phyloP scores from a whole-genome alignment of 345 rosid genomes.

The Populus tremula region DNA sequence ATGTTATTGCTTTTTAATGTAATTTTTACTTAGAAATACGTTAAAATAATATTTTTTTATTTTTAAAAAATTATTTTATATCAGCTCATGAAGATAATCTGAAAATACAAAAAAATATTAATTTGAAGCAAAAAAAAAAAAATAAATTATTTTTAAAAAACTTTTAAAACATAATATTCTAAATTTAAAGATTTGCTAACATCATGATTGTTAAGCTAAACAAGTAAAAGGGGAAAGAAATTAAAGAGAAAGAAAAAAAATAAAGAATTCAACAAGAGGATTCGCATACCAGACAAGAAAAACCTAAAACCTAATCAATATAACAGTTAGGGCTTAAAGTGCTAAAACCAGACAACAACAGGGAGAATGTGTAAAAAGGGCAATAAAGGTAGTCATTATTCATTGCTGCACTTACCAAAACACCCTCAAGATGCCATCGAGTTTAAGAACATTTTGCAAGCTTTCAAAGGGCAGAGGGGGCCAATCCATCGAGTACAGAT shows the following conservation, averaged over 20 bases:
- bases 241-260: not conserved
- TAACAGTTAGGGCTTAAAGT: not conserved
- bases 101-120: too few species aligned
- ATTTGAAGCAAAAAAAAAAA: too few species aligned
- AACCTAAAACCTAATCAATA: not conserved
- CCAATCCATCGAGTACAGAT: not conserved
- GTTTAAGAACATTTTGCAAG: not conserved
- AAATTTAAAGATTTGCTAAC: not conserved
- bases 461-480: not conserved
- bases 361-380: not conserved
- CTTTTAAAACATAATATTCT: too few species aligned
- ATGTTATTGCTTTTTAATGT: too few species aligned
- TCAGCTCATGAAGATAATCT: too few species aligned
- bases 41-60: too few species aligned
- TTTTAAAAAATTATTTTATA: too few species aligned
- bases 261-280: not conserved
- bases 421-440: not conserved
- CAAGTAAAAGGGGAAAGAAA: not conserved
- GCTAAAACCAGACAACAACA: constrained; percentile 1
- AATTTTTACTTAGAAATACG: too few species aligned
- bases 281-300: not conserved
- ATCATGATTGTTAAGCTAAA: not conserved
- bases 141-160: too few species aligned
- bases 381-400: not conserved
- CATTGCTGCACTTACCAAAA: not conserved